Conservation (phyloP, 2,329 filamentous ascomycete species). For the Nannizziopsis barbatae region DNA sequence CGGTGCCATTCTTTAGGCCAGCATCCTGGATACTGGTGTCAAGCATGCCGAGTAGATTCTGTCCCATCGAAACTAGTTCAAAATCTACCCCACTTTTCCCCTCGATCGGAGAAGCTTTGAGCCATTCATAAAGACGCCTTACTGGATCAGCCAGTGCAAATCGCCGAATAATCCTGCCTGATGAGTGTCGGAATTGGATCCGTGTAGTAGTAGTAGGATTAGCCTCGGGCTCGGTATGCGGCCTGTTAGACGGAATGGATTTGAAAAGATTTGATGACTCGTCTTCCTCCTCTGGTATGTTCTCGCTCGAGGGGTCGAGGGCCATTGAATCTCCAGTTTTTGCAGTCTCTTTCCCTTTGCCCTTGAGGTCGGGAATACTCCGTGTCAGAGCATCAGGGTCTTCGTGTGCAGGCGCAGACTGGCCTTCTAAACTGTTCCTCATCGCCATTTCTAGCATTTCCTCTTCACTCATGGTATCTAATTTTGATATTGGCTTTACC, state of each 20-base stretch:
- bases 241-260: slow-evolving; percentile 57
- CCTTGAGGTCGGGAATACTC: slow-evolving; percentile 39
- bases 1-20: slow-evolving; percentile 79
- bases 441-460: slow-evolving; percentile 94
- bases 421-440: slow-evolving; percentile 67
- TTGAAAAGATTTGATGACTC: slow-evolving; percentile 43
- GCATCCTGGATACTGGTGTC: slow-evolving; percentile 66
- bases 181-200: slow-evolving; percentile 83
- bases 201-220: slow-evolving; percentile 64
- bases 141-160: slow-evolving; percentile 69
- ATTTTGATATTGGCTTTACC: slow-evolving; percentile 56
- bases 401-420: slow-evolving; percentile 40
- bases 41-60: slow-evolving; percentile 67
- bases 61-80: slow-evolving; percentile 78
- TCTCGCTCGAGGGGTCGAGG: slow-evolving; percentile 24
- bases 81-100: slow-evolving; percentile 69
- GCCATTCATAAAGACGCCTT: slow-evolving; percentile 82
- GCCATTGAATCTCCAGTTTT: slow-evolving; percentile 30
- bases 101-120: slow-evolving; percentile 76
- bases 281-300: slow-evolving; percentile 12
- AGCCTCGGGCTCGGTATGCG: slow-evolving; percentile 66
- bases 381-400: slow-evolving; percentile 87
- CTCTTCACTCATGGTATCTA: slow-evolving; percentile 87
- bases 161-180: slow-evolving; percentile 73
- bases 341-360: slow-evolving; percentile 46